Evolutionary conservation across 768 basidiomycete species (phyloP), one percentile per base, ranked within the genome.

Genomic region (Lentinula lateritia): DNA sequence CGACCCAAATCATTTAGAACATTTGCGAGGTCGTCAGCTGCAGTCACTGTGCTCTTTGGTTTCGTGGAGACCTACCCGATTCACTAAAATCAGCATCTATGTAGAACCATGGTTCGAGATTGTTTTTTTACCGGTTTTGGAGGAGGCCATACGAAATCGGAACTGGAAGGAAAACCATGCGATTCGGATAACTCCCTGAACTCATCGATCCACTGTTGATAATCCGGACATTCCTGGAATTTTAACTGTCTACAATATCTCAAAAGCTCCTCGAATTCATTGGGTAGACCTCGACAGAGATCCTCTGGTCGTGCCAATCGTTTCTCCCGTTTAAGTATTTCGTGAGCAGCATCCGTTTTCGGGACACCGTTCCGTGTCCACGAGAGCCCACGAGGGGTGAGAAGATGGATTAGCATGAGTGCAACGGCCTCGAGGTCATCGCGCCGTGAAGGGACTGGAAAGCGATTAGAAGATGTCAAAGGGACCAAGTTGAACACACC

Each of bases 291-390:
- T 50, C 80, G 80, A 62, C 89, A 92, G 28, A 92, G 76, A 42
- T 84, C 81, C 66, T 89, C 88, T 35, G 89, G 84, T 0, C 75
- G 76, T 1, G 87, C 84, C 39, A 69, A 71, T 46, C 77, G 76
- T 69, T 92, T 92, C 61, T 83, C 84, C n/a, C 78, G 78, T 58
- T 86, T 90, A 15, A 92, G 73, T 3, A 76, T 78, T 34, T 80
- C 75, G 71, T 91, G 89, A 9, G 84, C 84, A 16, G 75, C 78
- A 20, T 85, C 81, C 6, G 85, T 85, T 66, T 87, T 88, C 7
- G 90, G 90, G 13, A 92, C 82, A n/a, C 90, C 90, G 63, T 88
- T 88, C 23, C 90, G 81, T 43, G 89, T 92, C 90, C 90, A 92
- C 16, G 83, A 73, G 23, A 92, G 81, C 8, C 90, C 90, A 15